Evolutionary conservation across 2,329 filamentous ascomycete species (phyloP), one percentile per base, ranked within the genome.

Genomic region (Dryadomyces sulphureus): DNA sequence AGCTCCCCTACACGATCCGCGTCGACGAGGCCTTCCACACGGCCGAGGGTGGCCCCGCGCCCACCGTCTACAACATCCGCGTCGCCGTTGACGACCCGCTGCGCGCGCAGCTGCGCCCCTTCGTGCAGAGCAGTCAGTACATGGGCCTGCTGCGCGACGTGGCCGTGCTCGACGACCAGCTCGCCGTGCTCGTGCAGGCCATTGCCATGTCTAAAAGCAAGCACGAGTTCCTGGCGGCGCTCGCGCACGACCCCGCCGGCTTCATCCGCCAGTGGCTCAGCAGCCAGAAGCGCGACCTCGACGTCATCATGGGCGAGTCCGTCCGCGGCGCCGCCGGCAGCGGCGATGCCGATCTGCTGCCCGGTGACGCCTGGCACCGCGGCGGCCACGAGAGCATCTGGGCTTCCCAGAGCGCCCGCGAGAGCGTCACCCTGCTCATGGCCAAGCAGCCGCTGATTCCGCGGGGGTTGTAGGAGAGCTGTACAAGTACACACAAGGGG

Each of bases 221-320:
- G 60, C 86, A 94, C 60, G 77, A 81, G 16, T 98, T 98, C 67
- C 82, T 92, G 62, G 79, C 76, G 7, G 77, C 79, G 5, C 70
- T 96, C 52, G 77, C 79, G 49, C 77, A 82, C 52, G 88, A 95
- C 54, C 92, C 92, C 0, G 81, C 84, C 16, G 77, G 74, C 12
- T 96, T 96, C 56, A 72, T 95, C 49, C 79, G 77, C 52, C 79
- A 84, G 57, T 98, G 92, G 92, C 71, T 94, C 45, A 87, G 81
- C 56, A 90, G 83, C 16, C 92, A 98, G 67, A 88, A 88, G 65
- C 74, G 89, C 42, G 90, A 96, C 60, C 69, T 95, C 32, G 88
- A 94, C 57, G 79, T 92, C 7, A 81, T 95, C 41, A 73, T 92
- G 51, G 90, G 88, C 48, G 89, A 95, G 63, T 79, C 81, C 2